Evolutionary conservation across 345 rosid genomes (phyloP).

Genomic region (Rhodamnia argentea): DNA sequence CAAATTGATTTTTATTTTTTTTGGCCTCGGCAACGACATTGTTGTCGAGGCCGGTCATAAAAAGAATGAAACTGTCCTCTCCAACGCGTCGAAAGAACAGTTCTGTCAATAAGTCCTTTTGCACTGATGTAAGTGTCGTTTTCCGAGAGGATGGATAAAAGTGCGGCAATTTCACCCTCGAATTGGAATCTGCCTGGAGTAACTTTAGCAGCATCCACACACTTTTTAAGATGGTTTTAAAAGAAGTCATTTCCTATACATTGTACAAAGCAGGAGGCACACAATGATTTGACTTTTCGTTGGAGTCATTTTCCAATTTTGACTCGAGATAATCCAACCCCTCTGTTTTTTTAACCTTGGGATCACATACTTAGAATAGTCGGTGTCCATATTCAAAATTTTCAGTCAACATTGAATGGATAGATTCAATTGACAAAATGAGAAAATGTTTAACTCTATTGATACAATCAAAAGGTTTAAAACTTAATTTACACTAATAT

Average conservation of each 20-base stretch:
- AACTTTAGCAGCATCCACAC: background rate
- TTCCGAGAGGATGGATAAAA: background rate
- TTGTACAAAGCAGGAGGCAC: background rate
- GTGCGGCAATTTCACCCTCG: background rate
- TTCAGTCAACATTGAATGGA: too few species aligned
- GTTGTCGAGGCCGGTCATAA: background rate
- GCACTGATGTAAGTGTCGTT: background rate
- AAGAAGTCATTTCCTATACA: background rate
- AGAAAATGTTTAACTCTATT: too few species aligned
- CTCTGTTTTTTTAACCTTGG: background rate
- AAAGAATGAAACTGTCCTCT: background rate
- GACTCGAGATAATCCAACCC: background rate
- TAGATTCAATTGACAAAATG: too few species aligned
- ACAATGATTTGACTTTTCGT: background rate
- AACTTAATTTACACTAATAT: too few species aligned
- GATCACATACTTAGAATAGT: too few species aligned
- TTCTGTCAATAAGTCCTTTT: background rate
- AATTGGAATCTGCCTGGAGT: background rate
- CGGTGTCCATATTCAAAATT: too few species aligned
- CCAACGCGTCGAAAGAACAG: background rate
- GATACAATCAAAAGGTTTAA: too few species aligned
- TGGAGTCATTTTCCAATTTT: background rate
- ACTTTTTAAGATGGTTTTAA: background rate
- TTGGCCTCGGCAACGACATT: too few species aligned
- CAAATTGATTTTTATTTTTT: too few species aligned